Evolutionary conservation across 108 stramenopile genomes (phyloP).

Genomic region (Skeletonema grethae): DNA sequence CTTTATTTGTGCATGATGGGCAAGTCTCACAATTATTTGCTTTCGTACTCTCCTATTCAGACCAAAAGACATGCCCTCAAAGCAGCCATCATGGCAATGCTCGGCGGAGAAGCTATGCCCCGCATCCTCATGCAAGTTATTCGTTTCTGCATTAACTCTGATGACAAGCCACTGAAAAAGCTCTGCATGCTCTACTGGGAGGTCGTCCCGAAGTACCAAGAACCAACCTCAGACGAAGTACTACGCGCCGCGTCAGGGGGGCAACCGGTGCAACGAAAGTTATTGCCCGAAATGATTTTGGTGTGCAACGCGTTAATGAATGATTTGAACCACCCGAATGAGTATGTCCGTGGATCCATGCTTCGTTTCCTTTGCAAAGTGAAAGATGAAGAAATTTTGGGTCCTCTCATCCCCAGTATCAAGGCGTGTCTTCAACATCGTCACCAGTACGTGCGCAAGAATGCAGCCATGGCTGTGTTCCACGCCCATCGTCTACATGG

Average conservation of each 20-base stretch:
- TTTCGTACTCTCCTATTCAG: constrained; percentile 21
- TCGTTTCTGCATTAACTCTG: constrained; percentile 97
- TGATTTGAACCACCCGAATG: constrained; percentile 99
- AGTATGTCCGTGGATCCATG: constrained; percentile 98
- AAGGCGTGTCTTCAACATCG: constrained; percentile 96
- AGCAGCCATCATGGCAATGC: constrained; percentile 97
- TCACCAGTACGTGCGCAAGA: constrained; percentile 97
- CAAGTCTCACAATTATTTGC: neutral
- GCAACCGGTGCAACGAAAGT: constrained; percentile 80
- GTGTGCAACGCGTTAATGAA: constrained; percentile 99
- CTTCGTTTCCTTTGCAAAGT: constrained; percentile 98
- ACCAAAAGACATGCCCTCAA: constrained; percentile 93
- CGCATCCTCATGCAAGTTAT: constrained; percentile 98
- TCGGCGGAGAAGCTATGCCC: constrained; percentile 96
- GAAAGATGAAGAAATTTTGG: constrained; percentile 96
- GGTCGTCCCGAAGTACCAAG: constrained; percentile 96
- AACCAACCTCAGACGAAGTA: constrained; percentile 76
- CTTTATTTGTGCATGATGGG: too few relatives aligned
- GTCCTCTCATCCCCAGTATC: constrained; percentile 94
- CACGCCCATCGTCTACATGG: constrained; percentile 93
- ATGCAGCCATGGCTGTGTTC: constrained; percentile 95
- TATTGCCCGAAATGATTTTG: constrained; percentile 98
- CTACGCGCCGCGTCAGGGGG: constrained; percentile 73
- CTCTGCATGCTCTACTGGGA: constrained; percentile 99
- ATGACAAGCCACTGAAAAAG: constrained; percentile 99